These are phyloP conservation scores for Rosa rugosa DNA, from an alignment of 306 rosid species.

Conservation along the genomic window DNA sequence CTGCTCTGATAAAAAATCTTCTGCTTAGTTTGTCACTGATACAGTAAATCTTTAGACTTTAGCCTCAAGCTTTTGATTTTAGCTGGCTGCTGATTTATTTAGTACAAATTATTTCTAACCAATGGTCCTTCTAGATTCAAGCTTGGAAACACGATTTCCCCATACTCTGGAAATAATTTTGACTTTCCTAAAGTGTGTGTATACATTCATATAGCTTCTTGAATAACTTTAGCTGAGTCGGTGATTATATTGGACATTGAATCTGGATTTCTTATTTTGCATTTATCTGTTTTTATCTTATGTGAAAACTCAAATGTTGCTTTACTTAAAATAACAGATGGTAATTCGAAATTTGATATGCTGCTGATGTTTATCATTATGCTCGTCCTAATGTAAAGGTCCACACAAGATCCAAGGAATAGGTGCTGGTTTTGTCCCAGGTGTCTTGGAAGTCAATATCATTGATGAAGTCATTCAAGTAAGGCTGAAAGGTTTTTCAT, in stretches of 20 bases:
- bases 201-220: not conserved
- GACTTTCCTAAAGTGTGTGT: not conserved
- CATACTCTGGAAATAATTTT: not conserved
- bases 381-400: slow-evolving; percentile 45
- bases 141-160: not conserved
- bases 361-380: slow-evolving; percentile 18
- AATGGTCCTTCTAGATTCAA: not conserved
- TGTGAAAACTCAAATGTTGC: not conserved
- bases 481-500: slow-evolving; percentile 30
- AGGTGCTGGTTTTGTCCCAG: slow-evolving; percentile 83
- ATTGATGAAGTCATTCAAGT: slow-evolving; percentile 73
- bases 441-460: slow-evolving; percentile 68
- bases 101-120: not conserved
- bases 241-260: not conserved
- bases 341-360: not conserved
- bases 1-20: not conserved
- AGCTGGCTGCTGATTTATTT: not conserved
- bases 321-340: not conserved
- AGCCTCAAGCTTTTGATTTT: not conserved
- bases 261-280: not conserved
- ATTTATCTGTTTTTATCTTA: not conserved
- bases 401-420: slow-evolving; percentile 95
- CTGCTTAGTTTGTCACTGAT: not conserved
- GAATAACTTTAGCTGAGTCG: not conserved
- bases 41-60: not conserved